Percentiles rank a stretch among this genome's conserved stretches.
Evolutionary conservation across 768 basidiomycete species (phyloP).

Genomic region (Pisolithus sp.): DNA sequence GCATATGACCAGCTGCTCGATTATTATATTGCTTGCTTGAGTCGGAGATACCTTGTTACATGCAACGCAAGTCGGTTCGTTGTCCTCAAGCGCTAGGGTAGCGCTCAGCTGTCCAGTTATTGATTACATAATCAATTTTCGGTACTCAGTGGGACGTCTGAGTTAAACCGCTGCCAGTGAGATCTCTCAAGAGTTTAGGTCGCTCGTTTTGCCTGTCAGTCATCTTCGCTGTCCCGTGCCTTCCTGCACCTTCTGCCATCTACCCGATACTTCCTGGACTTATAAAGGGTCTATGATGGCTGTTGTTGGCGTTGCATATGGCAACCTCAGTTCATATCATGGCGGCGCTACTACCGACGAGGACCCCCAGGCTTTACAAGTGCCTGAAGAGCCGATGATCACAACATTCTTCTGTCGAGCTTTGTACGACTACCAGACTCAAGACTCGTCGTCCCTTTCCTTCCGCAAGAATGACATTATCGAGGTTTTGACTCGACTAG

Average conservation of each 20-base stretch:
- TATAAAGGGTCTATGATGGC: constrained; percentile 17
- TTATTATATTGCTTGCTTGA: too few species aligned
- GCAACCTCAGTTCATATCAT: constrained; percentile 11
- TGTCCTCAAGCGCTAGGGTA: too few species aligned
- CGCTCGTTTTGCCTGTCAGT: constrained; percentile 7
- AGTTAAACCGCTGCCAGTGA: constrained; percentile 6
- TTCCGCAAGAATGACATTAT: constrained; percentile 87
- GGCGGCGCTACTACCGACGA: constrained; percentile 21
- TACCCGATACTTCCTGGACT: not conserved
- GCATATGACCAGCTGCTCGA: too few species aligned
- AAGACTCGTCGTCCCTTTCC: constrained; percentile 83
- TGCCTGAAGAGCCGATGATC: constrained; percentile 52
- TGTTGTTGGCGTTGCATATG: constrained; percentile 19
- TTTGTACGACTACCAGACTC: constrained; percentile 84
- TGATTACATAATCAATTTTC: too few species aligned
- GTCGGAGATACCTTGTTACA: too few species aligned
- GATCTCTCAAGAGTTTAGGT: constrained; percentile 7
- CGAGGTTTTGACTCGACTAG: constrained; percentile 85
- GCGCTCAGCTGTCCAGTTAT: too few species aligned
- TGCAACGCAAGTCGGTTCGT: too few species aligned
- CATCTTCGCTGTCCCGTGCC: constrained; percentile 9
- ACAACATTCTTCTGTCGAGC: constrained; percentile 84
- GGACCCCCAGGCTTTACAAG: constrained; percentile 6
- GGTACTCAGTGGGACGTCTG: constrained; percentile 1
- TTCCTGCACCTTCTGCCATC: constrained; percentile 4